Conservation (phyloP, 2,329 filamentous ascomycete genomes). For the Diaporthe sp. region DNA sequence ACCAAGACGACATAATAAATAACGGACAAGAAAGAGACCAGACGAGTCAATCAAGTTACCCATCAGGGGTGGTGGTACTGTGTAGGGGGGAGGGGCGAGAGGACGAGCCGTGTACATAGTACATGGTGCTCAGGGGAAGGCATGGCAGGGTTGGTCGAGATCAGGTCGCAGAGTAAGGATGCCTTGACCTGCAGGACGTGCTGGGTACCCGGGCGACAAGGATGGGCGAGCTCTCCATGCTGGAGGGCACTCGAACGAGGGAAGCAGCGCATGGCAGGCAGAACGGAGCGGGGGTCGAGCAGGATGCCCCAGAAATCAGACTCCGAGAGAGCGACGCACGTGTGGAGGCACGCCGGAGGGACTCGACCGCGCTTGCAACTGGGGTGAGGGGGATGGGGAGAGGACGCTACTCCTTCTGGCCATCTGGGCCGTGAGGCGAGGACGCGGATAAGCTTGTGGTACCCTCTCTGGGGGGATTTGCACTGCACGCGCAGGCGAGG, state of each 20-base stretch:
- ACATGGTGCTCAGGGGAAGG: constrained; percentile 13
- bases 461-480: constrained; percentile 10
- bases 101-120: neutral
- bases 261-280: constrained; percentile 4
- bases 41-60: constrained; percentile 33
- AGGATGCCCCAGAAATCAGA: constrained; percentile 16
- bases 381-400: constrained; percentile 28
- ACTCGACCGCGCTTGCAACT: constrained; percentile 34
- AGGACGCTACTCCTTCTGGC: constrained; percentile 37
- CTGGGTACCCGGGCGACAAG: constrained; percentile 14
- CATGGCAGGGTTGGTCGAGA: constrained; percentile 26
- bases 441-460: constrained; percentile 20
- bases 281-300: constrained; percentile 10
- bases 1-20: constrained; percentile 32
- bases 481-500: constrained; percentile 15
- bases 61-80: constrained; percentile 35
- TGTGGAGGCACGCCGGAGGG: constrained; percentile 35
- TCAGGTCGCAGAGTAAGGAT: constrained; percentile 20
- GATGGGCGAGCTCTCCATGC: constrained; percentile 4
- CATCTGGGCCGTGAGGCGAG: constrained; percentile 34
- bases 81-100: constrained; percentile 11
- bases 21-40: constrained; percentile 35
- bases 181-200: constrained; percentile 27
- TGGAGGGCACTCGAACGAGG: neutral
- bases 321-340: constrained; percentile 3